Percentiles rank a stretch among this genome's conserved stretches.
Evolutionary conservation across 306 rosid genomes (phyloP).

Genomic region (Alnus glutinosa): DNA sequence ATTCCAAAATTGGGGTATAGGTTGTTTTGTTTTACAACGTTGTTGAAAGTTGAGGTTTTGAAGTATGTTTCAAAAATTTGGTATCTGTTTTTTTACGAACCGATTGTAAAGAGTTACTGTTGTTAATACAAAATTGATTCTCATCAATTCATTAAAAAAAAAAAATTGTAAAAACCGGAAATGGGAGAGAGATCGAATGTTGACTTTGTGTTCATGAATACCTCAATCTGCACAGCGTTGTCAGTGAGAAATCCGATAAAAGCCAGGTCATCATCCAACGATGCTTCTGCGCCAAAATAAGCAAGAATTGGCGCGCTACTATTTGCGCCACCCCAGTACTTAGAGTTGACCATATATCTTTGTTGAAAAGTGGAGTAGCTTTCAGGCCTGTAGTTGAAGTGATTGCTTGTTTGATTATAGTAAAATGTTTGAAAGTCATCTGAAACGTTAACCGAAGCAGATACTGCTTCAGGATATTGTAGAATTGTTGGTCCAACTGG

Average conservation of each 20-base stretch:
- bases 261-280: slow-evolving; percentile 38
- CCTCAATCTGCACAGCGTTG: slow-evolving; percentile 72
- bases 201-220: slow-evolving; percentile 7
- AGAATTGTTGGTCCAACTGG: slow-evolving; percentile 35
- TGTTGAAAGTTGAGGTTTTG: no score
- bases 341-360: slow-evolving; percentile 60
- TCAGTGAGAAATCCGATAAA: slow-evolving; percentile 53
- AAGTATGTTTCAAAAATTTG: no score
- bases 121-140: no score
- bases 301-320: slow-evolving; percentile 61
- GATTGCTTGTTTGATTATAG: slow-evolving; percentile 61
- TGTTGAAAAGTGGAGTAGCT: slow-evolving; percentile 64
- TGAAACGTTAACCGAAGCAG: background rate
- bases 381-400: slow-evolving; percentile 67
- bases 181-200: background rate
- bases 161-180: no score
- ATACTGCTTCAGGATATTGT: slow-evolving; percentile 10
- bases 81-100: no score
- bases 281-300: slow-evolving; percentile 59
- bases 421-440: slow-evolving; percentile 47
- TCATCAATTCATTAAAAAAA: no score
- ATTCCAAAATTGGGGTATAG: no score
- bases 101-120: no score
- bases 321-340: slow-evolving; percentile 69
- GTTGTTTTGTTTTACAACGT: no score